Percentiles rank a stretch among this genome's conserved stretches.
These are phyloP conservation scores for Abrus precatorius DNA, from an alignment of 306 rosid species.

Conservation along the genomic window DNA sequence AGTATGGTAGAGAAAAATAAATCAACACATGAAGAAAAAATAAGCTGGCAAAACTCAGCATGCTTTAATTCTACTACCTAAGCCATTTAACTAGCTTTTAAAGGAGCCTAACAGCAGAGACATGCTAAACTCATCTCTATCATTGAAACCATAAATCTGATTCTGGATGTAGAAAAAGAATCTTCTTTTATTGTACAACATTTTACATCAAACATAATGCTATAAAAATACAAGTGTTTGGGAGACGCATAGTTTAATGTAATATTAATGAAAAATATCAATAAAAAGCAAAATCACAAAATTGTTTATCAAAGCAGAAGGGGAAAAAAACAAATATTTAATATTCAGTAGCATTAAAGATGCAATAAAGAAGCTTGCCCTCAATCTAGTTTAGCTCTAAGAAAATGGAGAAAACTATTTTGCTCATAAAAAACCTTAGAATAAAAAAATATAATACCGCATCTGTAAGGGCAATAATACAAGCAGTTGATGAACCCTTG, in stretches of 20 bases:
- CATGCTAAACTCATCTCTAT: conserved; percentile 19
- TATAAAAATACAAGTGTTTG: background rate
- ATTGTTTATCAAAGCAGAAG: background rate
- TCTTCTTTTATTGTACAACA: background rate
- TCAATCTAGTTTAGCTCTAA: background rate
- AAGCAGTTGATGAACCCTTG: conserved; percentile 92
- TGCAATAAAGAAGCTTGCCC: background rate
- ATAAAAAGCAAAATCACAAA: background rate
- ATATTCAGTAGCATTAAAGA: background rate
- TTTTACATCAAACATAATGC: background rate
- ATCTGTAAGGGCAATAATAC: conserved; percentile 77
- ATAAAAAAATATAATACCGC: conserved; percentile 58
- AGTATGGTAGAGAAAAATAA: background rate
- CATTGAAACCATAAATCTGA: background rate
- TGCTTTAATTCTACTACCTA: background rate
- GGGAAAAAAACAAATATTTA: background rate
- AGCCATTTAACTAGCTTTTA: background rate
- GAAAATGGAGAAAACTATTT: conserved; percentile 13
- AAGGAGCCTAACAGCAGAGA: background rate
- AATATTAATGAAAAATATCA: background rate
- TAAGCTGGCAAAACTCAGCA: background rate
- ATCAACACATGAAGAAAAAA: conserved; percentile 1
- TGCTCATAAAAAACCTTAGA: background rate
- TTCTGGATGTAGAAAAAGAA: background rate
- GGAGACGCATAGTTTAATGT: background rate